These are phyloP conservation scores for Lunularia cruciata DNA, from an alignment of 225 moss, liverwort and hornwort species.

Conservation along the genomic window DNA sequence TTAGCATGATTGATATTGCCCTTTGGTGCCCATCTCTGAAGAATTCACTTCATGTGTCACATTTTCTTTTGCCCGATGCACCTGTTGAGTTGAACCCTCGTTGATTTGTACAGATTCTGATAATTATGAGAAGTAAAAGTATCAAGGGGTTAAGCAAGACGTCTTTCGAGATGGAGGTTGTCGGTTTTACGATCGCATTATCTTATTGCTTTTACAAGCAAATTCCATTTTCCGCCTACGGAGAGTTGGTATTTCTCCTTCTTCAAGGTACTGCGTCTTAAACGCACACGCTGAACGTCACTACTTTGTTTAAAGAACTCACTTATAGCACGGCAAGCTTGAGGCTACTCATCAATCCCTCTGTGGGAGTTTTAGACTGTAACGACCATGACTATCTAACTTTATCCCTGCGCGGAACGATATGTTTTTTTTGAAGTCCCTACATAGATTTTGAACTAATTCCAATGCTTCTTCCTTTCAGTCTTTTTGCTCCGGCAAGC, in stretches of 20 bases:
- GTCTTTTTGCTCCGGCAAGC: background rate
- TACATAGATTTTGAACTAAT: background rate
- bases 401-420: background rate
- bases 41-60: too few relatives aligned
- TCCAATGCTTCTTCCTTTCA: background rate
- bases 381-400: too few relatives aligned
- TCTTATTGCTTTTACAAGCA: conserved; percentile 72
- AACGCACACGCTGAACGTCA: background rate
- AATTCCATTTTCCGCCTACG: conserved; percentile 84
- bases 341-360: too few relatives aligned
- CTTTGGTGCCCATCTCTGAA: too few relatives aligned
- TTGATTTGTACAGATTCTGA: conserved; percentile 49
- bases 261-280: conserved; percentile 47
- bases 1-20: too few relatives aligned
- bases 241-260: conserved; percentile 86
- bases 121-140: conserved; percentile 74
- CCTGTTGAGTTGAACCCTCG: too few relatives aligned
- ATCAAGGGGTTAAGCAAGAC: conserved; percentile 74
- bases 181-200: conserved; percentile 80
- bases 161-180: conserved; percentile 86
- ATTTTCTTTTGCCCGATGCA: too few relatives aligned
- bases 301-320: too few relatives aligned
- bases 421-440: too few relatives aligned
- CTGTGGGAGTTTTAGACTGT: background rate
- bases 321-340: too few relatives aligned